Evolutionary conservation across 2,329 filamentous ascomycete species (phyloP).

Genomic region (Hymenoscyphus linearis): DNA sequence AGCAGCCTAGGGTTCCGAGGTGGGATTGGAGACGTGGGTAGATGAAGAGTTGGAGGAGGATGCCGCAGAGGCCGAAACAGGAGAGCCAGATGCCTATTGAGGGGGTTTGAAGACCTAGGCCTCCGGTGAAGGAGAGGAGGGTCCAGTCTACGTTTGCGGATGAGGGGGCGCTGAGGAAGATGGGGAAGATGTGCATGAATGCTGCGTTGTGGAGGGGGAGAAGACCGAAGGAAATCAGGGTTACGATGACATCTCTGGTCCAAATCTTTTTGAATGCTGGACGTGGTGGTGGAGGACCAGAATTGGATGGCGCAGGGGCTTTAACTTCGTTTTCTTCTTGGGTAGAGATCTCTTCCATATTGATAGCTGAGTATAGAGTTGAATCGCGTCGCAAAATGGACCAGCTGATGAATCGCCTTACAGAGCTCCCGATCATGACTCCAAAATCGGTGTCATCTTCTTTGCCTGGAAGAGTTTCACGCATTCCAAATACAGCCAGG

Average conservation of each 20-base stretch:
- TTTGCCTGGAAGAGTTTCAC: conserved; percentile 33
- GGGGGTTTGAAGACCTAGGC: conserved; percentile 63
- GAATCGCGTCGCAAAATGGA: conserved; percentile 8
- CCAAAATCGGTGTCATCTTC: conserved; percentile 27
- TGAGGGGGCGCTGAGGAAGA: conserved; percentile 54
- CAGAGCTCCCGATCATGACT: conserved; percentile 15
- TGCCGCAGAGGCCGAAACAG: conserved; percentile 63
- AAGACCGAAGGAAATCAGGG: conserved; percentile 58
- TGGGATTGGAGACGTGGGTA: conserved; percentile 63
- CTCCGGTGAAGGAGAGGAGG: conserved; percentile 51
- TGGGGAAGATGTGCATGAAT: conserved; percentile 54
- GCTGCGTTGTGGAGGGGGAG: conserved; percentile 64
- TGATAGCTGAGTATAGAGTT: conserved; percentile 14
- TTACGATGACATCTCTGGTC: conserved; percentile 36
- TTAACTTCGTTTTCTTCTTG: conserved; percentile 1
- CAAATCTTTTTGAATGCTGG: conserved; percentile 32
- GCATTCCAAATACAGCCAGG: conserved; percentile 33
- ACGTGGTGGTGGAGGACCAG: conserved; percentile 6
- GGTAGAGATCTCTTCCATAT: conserved; percentile 6
- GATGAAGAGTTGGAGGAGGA: conserved; percentile 63
- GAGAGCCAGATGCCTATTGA: conserved; percentile 66
- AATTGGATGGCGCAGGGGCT: background rate
- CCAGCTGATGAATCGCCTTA: conserved; percentile 12
- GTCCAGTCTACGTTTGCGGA: conserved; percentile 52
- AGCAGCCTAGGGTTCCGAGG: conserved; percentile 63